Evolutionary conservation across 495 filamentous ascomycete genomes (phyloP), one percentile per base, ranked within the genome.

Genomic region (Aspergillus wentii): DNA sequence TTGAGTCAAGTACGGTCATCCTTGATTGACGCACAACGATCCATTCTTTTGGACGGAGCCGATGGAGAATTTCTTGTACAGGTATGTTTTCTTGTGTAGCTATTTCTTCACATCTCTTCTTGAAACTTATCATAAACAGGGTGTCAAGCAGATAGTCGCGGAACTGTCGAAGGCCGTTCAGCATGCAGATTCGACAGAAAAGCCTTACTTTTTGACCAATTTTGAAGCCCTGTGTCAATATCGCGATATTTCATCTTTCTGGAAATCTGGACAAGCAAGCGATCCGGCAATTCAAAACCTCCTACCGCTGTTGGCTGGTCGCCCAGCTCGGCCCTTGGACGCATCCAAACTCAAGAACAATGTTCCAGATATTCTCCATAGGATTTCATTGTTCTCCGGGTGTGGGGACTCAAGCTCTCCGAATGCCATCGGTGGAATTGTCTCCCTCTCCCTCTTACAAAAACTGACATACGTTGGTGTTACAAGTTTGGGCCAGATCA

Each of bases 211-310:
- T 43, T 61, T 71, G 8, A 45, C 59, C 8, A 71, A 82, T 39
- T 88, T 88, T 44, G 83, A 87, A 51, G 62, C 69, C 3, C 49
- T 89, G 25, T 72, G 81, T 50, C 78, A 87, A 52, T 80, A 78
- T 40, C 60, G 73, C n/a, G 66, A 74, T 38, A 51, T 74, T 7
- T 51, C 59, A 14, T 49, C 49, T 1, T 19, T 57, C 16, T 39
- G 44, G 23, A 22, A 38, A 27, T n/a, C n/a, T n/a, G 37, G 44
- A 15, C 33, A 53, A 40, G 35, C 28, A 13, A 40, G 33, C 14
- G 30, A 36, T 5, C 43, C 46, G 16, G 39, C 35, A 18, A 44
- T 65, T 17, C 43, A 59, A 36, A 56, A 57, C n/a, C 52, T 56
- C 14, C 33, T 71, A 9, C 57, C 64, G 8, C 35, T 71, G 22